These are phyloP conservation scores for Capsicum pubescens DNA, from an alignment of 257 asterid species.

Conservation along the genomic window DNA sequence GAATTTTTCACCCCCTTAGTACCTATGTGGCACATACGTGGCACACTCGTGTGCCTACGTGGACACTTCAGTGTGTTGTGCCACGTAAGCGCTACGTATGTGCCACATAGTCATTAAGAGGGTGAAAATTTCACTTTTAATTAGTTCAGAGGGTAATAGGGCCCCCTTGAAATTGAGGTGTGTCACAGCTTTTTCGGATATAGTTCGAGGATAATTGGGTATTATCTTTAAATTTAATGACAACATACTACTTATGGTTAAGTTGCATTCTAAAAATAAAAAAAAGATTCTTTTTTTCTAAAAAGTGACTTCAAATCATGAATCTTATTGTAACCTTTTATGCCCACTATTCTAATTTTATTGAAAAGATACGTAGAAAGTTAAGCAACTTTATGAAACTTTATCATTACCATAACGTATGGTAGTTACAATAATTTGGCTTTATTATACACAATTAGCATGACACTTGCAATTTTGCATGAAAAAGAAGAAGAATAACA, in stretches of 20 bases:
- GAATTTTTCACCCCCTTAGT: too few species aligned
- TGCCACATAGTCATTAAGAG: too few species aligned
- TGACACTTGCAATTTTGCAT: background rate
- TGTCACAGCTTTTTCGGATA: too few species aligned
- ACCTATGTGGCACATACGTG: too few species aligned
- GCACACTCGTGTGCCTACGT: too few species aligned
- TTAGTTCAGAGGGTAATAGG: too few species aligned
- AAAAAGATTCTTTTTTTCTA: background rate
- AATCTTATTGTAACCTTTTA: background rate
- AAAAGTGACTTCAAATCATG: background rate
- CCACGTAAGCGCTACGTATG: too few species aligned
- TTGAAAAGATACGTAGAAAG: background rate
- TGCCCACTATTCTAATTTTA: slow-evolving; percentile 1
- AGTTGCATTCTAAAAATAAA: background rate
- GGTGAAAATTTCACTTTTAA: too few species aligned
- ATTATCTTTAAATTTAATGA: too few species aligned
- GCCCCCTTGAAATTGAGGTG: too few species aligned
- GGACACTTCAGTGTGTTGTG: too few species aligned
- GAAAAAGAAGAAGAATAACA: background rate
- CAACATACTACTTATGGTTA: background rate
- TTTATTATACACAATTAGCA: background rate
- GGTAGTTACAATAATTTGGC: slow-evolving; percentile 13
- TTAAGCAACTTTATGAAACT: background rate
- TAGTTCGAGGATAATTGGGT: too few species aligned
- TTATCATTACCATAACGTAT: background rate